Percentiles rank a stretch among this genome's conserved stretches.
phyloP scores from a whole-genome alignment of 2,329 filamentous ascomycete genomes.

The Aureobasidium lini region DNA sequence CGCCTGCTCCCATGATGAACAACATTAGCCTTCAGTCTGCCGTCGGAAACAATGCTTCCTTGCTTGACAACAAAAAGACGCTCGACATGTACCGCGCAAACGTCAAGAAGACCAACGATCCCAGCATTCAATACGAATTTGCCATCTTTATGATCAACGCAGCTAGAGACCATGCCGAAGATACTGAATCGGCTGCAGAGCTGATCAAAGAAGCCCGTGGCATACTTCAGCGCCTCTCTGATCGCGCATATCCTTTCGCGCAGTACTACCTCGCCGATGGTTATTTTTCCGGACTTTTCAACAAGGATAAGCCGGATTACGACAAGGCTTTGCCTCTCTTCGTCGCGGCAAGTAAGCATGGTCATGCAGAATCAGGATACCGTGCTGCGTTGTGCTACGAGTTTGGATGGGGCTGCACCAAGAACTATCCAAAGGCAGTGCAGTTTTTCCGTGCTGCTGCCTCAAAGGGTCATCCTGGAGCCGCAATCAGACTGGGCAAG shows the following conservation, averaged over 20 bases:
- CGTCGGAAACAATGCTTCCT: conserved; percentile 82
- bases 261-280: conserved; percentile 97
- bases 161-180: conserved; percentile 60
- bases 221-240: conserved; percentile 79
- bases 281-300: conserved; percentile 89
- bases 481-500: conserved; percentile 84
- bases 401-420: conserved; percentile 92
- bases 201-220: conserved; percentile 79
- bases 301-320: conserved; percentile 87
- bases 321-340: conserved; percentile 90
- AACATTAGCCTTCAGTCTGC: conserved; percentile 72
- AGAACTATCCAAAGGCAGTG: conserved; percentile 82
- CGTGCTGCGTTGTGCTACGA: conserved; percentile 92
- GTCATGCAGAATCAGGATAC: conserved; percentile 92
- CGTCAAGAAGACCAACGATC: conserved; percentile 92
- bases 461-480: conserved; percentile 89
- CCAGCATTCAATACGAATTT: conserved; percentile 89
- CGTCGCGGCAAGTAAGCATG: conserved; percentile 88
- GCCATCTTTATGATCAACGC: conserved; percentile 89
- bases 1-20: conserved; percentile 57
- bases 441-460: conserved; percentile 88
- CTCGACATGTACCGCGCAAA: conserved; percentile 96
- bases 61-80: conserved; percentile 86
- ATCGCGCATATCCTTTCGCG: conserved; percentile 87
- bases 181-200: conserved; percentile 43